A percentile compares a stretch with the other conserved stretches of the same genome.
Evolutionary conservation across 345 rosid genomes (phyloP).

Genomic region (Aurinia saxatilis): DNA sequence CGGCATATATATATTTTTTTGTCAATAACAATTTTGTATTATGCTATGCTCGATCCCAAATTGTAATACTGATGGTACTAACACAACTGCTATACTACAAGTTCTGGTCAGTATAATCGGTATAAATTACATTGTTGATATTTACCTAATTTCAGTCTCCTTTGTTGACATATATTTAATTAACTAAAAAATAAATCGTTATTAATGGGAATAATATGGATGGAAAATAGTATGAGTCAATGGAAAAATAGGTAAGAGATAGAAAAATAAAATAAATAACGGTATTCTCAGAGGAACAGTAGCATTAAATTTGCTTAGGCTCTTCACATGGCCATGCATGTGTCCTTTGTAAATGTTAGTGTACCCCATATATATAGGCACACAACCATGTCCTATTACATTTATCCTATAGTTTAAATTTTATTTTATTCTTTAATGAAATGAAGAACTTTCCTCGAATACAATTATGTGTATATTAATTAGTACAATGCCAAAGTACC

Average conservation of each 20-base stretch:
- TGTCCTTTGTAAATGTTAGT: slow-evolving; percentile 28
- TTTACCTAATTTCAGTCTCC: no score
- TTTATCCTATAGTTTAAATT: background rate
- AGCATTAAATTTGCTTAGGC: slow-evolving; percentile 20
- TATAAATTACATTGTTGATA: no score
- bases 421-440: background rate
- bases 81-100: no score
- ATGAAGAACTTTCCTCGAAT: slow-evolving; percentile 6
- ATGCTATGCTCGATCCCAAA: no score
- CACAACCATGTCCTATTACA: slow-evolving; percentile 8
- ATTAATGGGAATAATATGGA: no score
- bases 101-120: no score
- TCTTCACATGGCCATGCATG: slow-evolving; percentile 32
- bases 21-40: no score
- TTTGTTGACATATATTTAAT: no score
- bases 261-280: background rate
- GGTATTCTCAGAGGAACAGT: slow-evolving; percentile 8
- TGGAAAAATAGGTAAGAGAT: background rate
- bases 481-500: slow-evolving; percentile 19
- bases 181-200: background rate
- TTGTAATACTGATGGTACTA: no score
- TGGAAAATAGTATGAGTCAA: no score
- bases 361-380: slow-evolving; percentile 24
- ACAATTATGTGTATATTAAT: slow-evolving; percentile 9
- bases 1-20: no score